phyloP scores from a whole-genome alignment of 306 rosid genomes.

The Cucurbita maxima region DNA sequence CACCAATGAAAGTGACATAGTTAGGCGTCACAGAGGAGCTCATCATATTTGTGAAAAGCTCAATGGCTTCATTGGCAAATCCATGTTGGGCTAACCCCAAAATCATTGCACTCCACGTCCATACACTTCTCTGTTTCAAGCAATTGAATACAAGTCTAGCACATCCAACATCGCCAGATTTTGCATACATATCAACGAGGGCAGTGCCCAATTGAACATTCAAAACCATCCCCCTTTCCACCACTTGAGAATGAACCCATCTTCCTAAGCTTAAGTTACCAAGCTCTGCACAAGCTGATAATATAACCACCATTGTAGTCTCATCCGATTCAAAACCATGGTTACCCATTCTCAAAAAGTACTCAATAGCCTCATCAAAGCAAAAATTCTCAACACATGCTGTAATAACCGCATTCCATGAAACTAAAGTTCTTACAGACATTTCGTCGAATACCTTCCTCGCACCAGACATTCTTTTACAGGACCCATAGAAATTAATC shows the following conservation, averaged over 20 bases:
- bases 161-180: conserved; percentile 51
- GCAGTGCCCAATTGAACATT: conserved; percentile 62
- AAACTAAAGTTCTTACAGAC: conserved; percentile 47
- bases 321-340: conserved; percentile 61
- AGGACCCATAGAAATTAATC: conserved; percentile 49
- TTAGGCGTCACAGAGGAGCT: conserved; percentile 40
- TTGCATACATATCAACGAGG: conserved; percentile 78
- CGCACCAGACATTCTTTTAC: conserved; percentile 43
- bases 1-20: conserved; percentile 71
- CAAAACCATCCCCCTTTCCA: conserved; percentile 43
- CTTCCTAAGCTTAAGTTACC: conserved; percentile 72
- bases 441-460: conserved; percentile 51
- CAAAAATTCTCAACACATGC: conserved; percentile 56
- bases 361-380: conserved; percentile 34
- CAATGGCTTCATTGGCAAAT: conserved; percentile 56
- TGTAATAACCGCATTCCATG: conserved; percentile 65
- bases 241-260: conserved; percentile 55
- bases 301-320: conserved; percentile 68
- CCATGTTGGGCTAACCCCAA: conserved; percentile 84
- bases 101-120: conserved; percentile 97
- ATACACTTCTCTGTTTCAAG: conserved; percentile 52
- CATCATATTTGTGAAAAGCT: conserved; percentile 33
- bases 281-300: conserved; percentile 53
- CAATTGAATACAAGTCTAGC: conserved; percentile 44
- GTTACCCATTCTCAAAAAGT: conserved; percentile 46